Evolutionary conservation across 2,329 filamentous ascomycete species (phyloP), one percentile per base, ranked within the genome.

Genomic region (Diaporthe aspalathi): DNA sequence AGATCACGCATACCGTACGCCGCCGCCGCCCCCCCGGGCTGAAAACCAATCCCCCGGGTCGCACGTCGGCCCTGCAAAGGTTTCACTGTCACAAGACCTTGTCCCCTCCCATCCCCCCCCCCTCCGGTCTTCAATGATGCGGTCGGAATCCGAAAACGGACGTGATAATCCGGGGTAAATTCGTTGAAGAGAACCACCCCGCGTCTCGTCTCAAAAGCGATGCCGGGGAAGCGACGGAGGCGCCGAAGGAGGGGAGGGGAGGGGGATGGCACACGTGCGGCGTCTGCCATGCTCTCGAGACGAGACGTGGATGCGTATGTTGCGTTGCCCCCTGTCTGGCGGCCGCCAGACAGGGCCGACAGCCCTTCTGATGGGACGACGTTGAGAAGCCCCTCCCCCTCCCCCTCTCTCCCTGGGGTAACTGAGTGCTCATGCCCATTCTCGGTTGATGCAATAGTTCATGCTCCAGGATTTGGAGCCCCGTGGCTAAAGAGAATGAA

Each of bases 161-260:
- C 14, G 29, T 49, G 22, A 62, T 32, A 63, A 63, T 24, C 43
- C 35, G 60, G 60, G 60, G 60, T 63, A 63, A 63, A 40, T 24
- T n/a, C 8, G 50, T 38, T 5, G 43, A 49, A 5, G 1, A n/a
- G 12, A 43, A 27, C 27, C 43, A 32, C 32, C 32, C 57, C 27
- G 27, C 47, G 57, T 63, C 40, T 63, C 57, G 32, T 32, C 32
- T 32, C 32, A 32, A 8, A 47, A 14, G 32, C 24, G 45, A 49
- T 49, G 27, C 43, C 27, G 20, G 57, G 57, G 27, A 12, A 49
- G 27, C 20, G 32, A 63, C 43, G 49, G 47, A 3, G 43, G 20
- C 60, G n/a, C n/a, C n/a, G n/a, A n/a, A n/a, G n/a, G n/a, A n/a
- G n/a, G n/a, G n/a, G n/a, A n/a, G n/a, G n/a, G n/a, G n/a, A n/a